These are phyloP conservation scores for Oryza longistaminata DNA, from an alignment of 176 grass and related monocot genomes.

Conservation along the genomic window DNA sequence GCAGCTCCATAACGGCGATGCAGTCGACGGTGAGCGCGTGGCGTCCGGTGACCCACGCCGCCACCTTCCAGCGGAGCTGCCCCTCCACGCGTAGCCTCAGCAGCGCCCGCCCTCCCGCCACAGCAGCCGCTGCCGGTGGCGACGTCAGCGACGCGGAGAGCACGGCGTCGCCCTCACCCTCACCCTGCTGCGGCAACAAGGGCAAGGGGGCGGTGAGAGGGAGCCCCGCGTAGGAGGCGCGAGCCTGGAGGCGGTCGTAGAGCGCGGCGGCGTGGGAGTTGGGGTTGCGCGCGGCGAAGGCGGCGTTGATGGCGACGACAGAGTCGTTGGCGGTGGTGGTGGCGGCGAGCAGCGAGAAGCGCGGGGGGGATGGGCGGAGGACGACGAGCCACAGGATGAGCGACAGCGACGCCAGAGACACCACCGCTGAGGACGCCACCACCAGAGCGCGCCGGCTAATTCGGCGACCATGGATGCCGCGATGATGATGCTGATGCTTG, in stretches of 20 bases:
- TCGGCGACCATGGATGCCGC: too few species aligned
- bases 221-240: slow-evolving; percentile 55
- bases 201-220: slow-evolving; percentile 32
- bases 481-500: slow-evolving; percentile 36
- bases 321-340: slow-evolving; percentile 32
- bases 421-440: slow-evolving; percentile 17
- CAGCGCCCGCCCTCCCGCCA: slow-evolving; percentile 21
- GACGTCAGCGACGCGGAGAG: slow-evolving; percentile 41
- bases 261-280: slow-evolving; percentile 62
- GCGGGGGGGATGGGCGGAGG: slow-evolving; percentile 57
- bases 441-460: neutral
- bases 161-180: slow-evolving; percentile 45
- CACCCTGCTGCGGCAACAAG: slow-evolving; percentile 29
- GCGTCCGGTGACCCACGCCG: slow-evolving; percentile 54
- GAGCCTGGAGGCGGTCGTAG: slow-evolving; percentile 56
- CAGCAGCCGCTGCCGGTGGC: neutral
- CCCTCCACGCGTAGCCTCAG: slow-evolving; percentile 55
- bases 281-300: slow-evolving; percentile 64
- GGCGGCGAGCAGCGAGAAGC: slow-evolving; percentile 63
- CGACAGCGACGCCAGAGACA: slow-evolving; percentile 42
- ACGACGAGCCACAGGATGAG: slow-evolving; percentile 73
- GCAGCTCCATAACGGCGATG: slow-evolving; percentile 18
- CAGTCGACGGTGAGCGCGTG: slow-evolving; percentile 64
- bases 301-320: slow-evolving; percentile 47
- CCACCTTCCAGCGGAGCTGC: slow-evolving; percentile 76